These are phyloP conservation scores for Hypoxylon sp. DNA, from an alignment of 2,329 filamentous ascomycete genomes.

Conservation along the genomic window DNA sequence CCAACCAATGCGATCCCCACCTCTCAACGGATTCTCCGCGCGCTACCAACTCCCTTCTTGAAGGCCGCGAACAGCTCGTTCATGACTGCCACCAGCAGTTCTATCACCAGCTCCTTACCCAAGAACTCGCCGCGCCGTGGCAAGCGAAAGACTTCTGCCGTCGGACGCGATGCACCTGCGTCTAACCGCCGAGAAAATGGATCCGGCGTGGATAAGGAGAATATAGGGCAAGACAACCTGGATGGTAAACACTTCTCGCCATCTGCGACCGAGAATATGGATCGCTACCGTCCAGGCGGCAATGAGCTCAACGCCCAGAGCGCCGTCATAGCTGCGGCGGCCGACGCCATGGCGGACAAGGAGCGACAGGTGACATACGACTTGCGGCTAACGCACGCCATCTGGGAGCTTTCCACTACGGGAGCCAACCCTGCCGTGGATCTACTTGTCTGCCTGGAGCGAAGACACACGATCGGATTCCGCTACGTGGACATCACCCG, in stretches of 20 bases:
- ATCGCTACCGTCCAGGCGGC: conserved; percentile 51
- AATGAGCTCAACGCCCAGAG: conserved; percentile 41
- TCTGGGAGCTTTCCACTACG: conserved; percentile 91
- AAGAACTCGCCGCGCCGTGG: conserved; percentile 65
- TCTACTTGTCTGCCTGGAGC: conserved; percentile 88
- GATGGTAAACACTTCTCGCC: conserved; percentile 41
- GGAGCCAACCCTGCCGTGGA: conserved; percentile 95
- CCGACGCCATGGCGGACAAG: conserved; percentile 70
- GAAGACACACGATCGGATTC: conserved; percentile 91
- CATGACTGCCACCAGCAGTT: conserved; percentile 89
- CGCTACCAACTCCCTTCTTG: conserved; percentile 86
- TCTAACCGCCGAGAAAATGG: conserved; percentile 47
- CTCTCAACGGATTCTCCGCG: conserved; percentile 88
- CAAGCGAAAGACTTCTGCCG: conserved; percentile 64
- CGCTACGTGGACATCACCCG: conserved; percentile 95
- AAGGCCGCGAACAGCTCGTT: conserved; percentile 96
- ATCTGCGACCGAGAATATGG: conserved; percentile 57
- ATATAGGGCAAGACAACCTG: conserved; percentile 45
- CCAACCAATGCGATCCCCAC: conserved; percentile 89
- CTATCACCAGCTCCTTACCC: conserved; percentile 79
- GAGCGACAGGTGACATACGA: conserved; percentile 82
- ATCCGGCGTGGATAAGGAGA: conserved; percentile 60
- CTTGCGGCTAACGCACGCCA: conserved; percentile 84
- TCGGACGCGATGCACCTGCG: conserved; percentile 48
- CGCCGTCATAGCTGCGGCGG: conserved; percentile 59